Conservation (phyloP, 2,329 filamentous ascomycete genomes). For the Venturia aucupariae region DNA sequence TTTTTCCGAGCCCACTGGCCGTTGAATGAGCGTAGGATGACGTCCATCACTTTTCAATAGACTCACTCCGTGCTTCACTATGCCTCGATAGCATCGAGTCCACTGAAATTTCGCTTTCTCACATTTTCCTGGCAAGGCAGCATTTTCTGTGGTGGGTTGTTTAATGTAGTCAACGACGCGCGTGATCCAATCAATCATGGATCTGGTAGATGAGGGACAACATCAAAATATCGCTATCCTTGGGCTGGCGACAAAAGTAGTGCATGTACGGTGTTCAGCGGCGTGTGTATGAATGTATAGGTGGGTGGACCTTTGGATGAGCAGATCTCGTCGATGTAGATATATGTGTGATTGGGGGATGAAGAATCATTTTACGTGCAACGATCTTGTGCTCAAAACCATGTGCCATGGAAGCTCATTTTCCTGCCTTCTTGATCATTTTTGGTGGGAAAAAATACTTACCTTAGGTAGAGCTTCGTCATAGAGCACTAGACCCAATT, state of each 20-base stretch:
- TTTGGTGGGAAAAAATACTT: background rate
- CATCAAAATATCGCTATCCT: background rate
- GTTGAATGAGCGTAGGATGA: background rate
- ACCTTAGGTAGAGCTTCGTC: background rate
- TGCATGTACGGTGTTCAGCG: constrained; percentile 1
- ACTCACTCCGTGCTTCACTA: background rate
- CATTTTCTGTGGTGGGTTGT: background rate
- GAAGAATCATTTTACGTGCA: no score
- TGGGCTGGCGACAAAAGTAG: background rate
- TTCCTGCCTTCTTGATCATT: background rate
- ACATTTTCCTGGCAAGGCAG: background rate
- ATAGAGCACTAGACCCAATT: background rate
- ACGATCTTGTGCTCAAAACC: no score
- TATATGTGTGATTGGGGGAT: background rate
- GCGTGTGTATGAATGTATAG: background rate
- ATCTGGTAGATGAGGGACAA: background rate
- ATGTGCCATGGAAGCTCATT: background rate
- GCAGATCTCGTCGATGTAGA: background rate
- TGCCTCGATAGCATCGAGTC: background rate
- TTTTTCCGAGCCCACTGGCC: background rate
- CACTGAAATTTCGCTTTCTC: background rate
- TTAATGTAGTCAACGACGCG: constrained; percentile 5
- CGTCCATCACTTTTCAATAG: background rate
- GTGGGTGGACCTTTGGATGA: background rate
- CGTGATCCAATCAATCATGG: background rate